These are phyloP conservation scores for Sclerotiophoma versabilis DNA, from an alignment of 2,329 filamentous ascomycete species.

Conservation along the genomic window DNA sequence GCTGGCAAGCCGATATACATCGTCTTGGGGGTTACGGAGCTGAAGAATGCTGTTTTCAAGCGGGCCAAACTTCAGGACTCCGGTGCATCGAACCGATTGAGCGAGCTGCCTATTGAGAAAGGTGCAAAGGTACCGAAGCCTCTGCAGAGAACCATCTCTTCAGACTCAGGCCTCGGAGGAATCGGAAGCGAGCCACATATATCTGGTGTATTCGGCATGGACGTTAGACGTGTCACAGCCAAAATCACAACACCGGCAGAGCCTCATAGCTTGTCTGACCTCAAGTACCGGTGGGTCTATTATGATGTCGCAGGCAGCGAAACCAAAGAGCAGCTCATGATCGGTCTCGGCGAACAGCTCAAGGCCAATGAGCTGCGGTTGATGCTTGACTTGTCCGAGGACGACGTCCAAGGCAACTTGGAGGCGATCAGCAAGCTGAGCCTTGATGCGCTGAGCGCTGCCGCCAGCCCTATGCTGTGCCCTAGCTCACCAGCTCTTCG, in stretches of 20 bases:
- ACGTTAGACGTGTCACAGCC: conserved; percentile 40
- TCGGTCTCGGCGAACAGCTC: conserved; percentile 42
- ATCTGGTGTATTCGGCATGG: conserved; percentile 49
- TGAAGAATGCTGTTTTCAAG: conserved; percentile 49
- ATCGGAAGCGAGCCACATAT: conserved; percentile 40
- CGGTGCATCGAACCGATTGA: conserved; percentile 44
- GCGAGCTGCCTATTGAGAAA: conserved; percentile 42
- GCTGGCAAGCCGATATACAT: conserved; percentile 44
- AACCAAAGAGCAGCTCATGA: conserved; percentile 45
- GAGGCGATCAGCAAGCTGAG: conserved; percentile 49
- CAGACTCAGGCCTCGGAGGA: conserved; percentile 37
- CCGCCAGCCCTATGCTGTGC: conserved; percentile 46
- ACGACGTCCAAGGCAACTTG: conserved; percentile 46
- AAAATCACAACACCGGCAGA: conserved; percentile 43
- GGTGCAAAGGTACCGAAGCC: conserved; percentile 43
- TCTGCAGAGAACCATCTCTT: conserved; percentile 26
- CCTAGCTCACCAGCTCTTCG: conserved; percentile 46
- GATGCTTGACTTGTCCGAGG: conserved; percentile 47
- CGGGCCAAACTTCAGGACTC: conserved; percentile 46
- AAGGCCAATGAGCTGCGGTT: conserved; percentile 47
- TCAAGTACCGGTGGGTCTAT: conserved; percentile 47
- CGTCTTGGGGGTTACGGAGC: conserved; percentile 47
- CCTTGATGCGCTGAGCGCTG: conserved; percentile 45
- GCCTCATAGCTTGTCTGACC: conserved; percentile 42
- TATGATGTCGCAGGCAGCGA: conserved; percentile 37